phyloP scores from a whole-genome alignment of 495 filamentous ascomycete genomes.

The Aspergillus biplanus region DNA sequence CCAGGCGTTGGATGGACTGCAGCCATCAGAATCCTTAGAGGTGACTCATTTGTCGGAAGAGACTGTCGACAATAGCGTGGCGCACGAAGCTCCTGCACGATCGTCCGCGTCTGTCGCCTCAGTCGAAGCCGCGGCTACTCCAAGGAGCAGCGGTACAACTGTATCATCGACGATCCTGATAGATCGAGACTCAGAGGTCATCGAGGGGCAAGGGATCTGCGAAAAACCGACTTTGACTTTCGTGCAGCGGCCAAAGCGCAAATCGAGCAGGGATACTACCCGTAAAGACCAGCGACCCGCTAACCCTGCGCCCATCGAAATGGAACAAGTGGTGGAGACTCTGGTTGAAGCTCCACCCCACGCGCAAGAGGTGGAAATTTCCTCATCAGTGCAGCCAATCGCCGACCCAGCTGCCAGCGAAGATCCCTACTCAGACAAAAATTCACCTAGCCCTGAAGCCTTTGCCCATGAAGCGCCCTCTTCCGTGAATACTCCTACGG shows the following conservation, averaged over 20 bases:
- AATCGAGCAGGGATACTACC: slow-evolving; percentile 34
- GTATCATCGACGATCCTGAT: slow-evolving; percentile 29
- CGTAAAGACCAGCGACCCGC: slow-evolving; percentile 33
- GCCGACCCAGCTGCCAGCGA: slow-evolving; percentile 26
- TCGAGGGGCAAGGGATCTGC: slow-evolving; percentile 42
- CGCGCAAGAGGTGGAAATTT: slow-evolving; percentile 37
- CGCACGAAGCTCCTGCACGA: slow-evolving; percentile 26
- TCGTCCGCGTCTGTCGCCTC: slow-evolving; percentile 16
- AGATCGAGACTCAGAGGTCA: slow-evolving; percentile 33
- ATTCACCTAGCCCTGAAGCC: slow-evolving; percentile 26
- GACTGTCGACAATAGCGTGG: slow-evolving; percentile 12
- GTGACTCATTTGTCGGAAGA: neutral
- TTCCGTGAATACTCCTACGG: slow-evolving; percentile 17
- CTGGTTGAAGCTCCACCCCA: slow-evolving; percentile 26
- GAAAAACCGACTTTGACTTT: slow-evolving; percentile 39
- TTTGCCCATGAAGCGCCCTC: slow-evolving; percentile 17
- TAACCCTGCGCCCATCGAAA: slow-evolving; percentile 28
- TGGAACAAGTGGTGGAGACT: slow-evolving; percentile 26
- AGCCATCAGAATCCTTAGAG: neutral
- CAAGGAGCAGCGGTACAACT: slow-evolving; percentile 27
- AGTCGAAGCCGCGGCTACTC: slow-evolving; percentile 25
- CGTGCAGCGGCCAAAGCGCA: slow-evolving; percentile 40
- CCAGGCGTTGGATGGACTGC: neutral
- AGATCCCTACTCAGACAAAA: slow-evolving; percentile 19
- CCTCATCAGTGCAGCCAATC: slow-evolving; percentile 30